Evolutionary conservation across 148 eudicot species (phyloP), one percentile per base, ranked within the genome.

Genomic region (Diospyros lotus): DNA sequence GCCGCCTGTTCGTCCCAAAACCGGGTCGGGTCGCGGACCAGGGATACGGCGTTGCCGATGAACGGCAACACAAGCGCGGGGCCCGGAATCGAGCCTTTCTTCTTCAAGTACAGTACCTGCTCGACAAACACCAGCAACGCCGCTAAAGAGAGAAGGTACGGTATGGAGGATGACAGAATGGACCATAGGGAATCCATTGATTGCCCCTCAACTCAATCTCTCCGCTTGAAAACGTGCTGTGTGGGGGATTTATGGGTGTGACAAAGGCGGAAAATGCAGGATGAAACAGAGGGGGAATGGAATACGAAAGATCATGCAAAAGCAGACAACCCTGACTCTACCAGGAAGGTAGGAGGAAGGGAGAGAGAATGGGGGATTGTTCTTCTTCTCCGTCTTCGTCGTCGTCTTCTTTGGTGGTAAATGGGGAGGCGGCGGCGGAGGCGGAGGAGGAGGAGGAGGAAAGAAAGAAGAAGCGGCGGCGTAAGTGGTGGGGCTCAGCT

Each of bases 1-100:
- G 74, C 67, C 6, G 96, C 82, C 52, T 93, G 98, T 17, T 17
- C 63, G 66, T 85, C 87, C 98, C 98, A 93, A 79, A 85, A 93
- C 11, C 55, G 28, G 7, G 90, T 86, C 2, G 98, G 98, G 72
- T 88, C 50, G 10, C 82, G 77, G 14, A 93, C 80, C 0, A 93
- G 39, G 12, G 89, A 77, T 11, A 85, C 18, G 1, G 84, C 91
- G 77, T 78, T 88, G 11, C 98, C 98, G 5, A 93, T 7, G 69
- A 93, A 89, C 1, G 98, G 98, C 1, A 88, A 40, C 4, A 91
- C 84, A 0, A 88, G 63, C 3, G 79, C 3, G 1, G 98, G 98
- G 28, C 98, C 98, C 0, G 97, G 97, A 6, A 86, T 17, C 44
- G 53, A 67, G 1, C 87, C 70, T 58, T 91, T 93, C 75, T 86